phyloP scores from a whole-genome alignment of 2,329 filamentous ascomycete species.

The Xylaria sp. region DNA sequence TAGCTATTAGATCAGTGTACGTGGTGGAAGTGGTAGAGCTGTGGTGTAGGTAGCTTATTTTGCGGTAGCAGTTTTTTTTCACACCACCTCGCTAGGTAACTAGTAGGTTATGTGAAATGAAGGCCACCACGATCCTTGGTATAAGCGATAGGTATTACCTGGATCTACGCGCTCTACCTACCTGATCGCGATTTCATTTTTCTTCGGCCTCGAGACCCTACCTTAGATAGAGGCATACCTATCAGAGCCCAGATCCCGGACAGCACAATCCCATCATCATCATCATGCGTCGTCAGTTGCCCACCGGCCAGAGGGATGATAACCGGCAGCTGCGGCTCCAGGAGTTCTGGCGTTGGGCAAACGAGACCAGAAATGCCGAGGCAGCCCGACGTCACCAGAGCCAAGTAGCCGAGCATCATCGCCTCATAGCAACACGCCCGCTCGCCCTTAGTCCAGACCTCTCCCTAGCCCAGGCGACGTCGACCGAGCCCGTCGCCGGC shows the following conservation, averaged over 20 bases:
- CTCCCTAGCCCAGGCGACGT: neutral
- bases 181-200: no score
- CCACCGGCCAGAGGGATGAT: neutral
- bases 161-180: no score
- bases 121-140: no score
- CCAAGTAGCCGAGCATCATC: neutral
- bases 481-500: slow-evolving; percentile 22
- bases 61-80: no score
- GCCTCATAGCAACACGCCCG: slow-evolving; percentile 14
- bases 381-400: slow-evolving; percentile 3
- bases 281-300: neutral
- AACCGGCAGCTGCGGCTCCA: neutral
- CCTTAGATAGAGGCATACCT: neutral
- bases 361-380: neutral
- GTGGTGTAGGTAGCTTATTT: no score
- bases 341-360: neutral
- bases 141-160: no score
- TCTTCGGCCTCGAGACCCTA: no score
- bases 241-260: neutral
- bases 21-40: no score
- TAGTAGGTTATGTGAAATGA: no score
- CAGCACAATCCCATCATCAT: neutral
- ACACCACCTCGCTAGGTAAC: no score
- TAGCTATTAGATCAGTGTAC: no score
- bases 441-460: slow-evolving; percentile 21